These are phyloP conservation scores for Friedmanniomyces endolithicus DNA, from an alignment of 495 filamentous ascomycete species.

Conservation along the genomic window DNA sequence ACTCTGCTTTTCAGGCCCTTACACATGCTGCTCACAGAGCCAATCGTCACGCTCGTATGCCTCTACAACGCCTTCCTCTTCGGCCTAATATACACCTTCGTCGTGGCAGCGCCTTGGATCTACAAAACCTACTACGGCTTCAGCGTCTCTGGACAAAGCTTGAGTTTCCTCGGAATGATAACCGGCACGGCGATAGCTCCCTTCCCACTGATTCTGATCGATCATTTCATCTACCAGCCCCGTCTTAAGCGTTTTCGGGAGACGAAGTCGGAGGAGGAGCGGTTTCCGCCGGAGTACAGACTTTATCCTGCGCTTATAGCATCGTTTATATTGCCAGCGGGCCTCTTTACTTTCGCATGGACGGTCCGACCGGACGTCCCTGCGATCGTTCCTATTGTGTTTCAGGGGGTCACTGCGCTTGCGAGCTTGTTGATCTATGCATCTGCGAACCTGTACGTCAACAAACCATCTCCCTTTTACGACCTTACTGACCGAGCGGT, in stretches of 20 bases:
- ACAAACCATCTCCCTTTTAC: too few relatives aligned
- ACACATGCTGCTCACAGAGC: constrained; percentile 26
- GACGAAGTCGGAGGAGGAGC: constrained; percentile 5
- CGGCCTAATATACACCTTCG: constrained; percentile 23
- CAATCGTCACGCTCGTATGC: constrained; percentile 24
- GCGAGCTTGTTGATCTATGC: constrained; percentile 15
- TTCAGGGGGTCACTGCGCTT: constrained; percentile 28
- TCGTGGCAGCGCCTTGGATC: constrained; percentile 21
- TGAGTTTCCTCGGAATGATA: constrained; percentile 24
- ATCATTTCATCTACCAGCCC: constrained; percentile 19
- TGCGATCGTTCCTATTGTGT: constrained; percentile 44
- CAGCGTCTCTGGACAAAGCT: constrained; percentile 11
- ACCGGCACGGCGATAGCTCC: constrained; percentile 15
- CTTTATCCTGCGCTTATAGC: constrained; percentile 19
- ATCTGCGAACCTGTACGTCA: constrained; percentile 4
- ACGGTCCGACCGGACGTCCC: constrained; percentile 31
- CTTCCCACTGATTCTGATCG: constrained; percentile 12
- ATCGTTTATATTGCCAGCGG: constrained; percentile 18
- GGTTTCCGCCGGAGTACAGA: constrained; percentile 22
- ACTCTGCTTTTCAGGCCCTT: constrained; percentile 21
- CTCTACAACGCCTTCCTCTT: constrained; percentile 25
- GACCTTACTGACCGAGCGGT: too few relatives aligned
- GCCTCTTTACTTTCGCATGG: constrained; percentile 39
- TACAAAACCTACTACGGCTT: constrained; percentile 22
- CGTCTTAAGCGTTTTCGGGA: constrained; percentile 10